These are phyloP conservation scores for Exophiala alcalophila DNA, from an alignment of 2,329 filamentous ascomycete genomes.

Conservation along the genomic window DNA sequence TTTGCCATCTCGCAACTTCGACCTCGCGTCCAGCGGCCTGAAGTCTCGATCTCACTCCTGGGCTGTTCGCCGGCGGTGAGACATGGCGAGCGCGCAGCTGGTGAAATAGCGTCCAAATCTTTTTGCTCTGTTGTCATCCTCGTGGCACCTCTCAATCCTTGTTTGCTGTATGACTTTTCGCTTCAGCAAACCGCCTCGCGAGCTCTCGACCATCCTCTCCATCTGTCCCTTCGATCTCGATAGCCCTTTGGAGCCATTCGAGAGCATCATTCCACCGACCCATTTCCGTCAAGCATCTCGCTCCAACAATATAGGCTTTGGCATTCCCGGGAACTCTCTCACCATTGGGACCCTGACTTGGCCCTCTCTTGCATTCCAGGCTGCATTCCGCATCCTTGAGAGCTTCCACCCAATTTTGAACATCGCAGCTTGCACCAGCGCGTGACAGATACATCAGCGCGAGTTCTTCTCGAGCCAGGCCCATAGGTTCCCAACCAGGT, in stretches of 20 bases:
- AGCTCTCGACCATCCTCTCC: conserved; percentile 50
- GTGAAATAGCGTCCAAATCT: too few species aligned
- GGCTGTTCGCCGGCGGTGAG: too few species aligned
- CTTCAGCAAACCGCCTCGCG: conserved; percentile 59
- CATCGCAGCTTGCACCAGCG: conserved; percentile 83
- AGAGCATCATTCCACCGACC: conserved; percentile 76
- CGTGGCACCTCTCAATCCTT: conserved; percentile 16
- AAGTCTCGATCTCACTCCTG: too few species aligned
- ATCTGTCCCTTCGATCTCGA: conserved; percentile 74
- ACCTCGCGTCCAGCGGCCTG: conserved; percentile 11
- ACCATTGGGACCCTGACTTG: conserved; percentile 26
- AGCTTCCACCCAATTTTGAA: conserved; percentile 78
- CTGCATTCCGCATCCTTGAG: conserved; percentile 84
- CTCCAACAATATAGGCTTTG: conserved; percentile 91
- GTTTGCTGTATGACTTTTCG: conserved; percentile 42
- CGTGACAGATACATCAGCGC: conserved; percentile 78
- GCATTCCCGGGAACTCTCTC: conserved; percentile 65
- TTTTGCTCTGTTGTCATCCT: not conserved
- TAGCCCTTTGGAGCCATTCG: conserved; percentile 70
- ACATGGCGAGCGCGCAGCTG: too few species aligned
- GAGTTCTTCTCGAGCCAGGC: conserved; percentile 80
- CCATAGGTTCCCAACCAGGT: conserved; percentile 83
- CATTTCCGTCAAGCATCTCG: conserved; percentile 87
- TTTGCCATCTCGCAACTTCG: conserved; percentile 28
- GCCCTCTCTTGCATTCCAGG: conserved; percentile 69